Percentiles rank a stretch among this genome's conserved stretches.
These are phyloP conservation scores for Podila epigama DNA, from an alignment of 192 early-diverging fungal genomes.

Conservation along the genomic window DNA sequence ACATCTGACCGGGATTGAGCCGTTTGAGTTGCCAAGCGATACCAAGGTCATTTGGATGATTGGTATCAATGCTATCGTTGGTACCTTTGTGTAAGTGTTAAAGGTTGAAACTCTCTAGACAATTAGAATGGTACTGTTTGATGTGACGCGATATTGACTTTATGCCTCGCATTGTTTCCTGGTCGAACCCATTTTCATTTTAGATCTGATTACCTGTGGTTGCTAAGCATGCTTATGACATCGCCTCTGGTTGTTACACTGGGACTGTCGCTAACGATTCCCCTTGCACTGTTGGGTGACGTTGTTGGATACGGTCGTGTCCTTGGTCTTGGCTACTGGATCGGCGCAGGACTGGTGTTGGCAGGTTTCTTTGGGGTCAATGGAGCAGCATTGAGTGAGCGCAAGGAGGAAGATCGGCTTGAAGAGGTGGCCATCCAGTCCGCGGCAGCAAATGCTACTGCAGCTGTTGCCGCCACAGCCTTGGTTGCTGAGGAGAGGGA, in stretches of 20 bases:
- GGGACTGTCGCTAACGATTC: slow-evolving; percentile 75
- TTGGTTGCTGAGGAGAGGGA: background rate
- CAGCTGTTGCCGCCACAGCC: background rate
- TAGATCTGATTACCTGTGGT: slow-evolving; percentile 83
- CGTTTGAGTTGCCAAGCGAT: slow-evolving; percentile 66
- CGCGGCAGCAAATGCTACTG: background rate
- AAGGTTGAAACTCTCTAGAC: background rate
- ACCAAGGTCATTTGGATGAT: slow-evolving; percentile 68
- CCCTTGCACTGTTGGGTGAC: slow-evolving; percentile 62
- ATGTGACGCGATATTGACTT: background rate
- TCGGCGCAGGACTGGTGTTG: slow-evolving; percentile 72
- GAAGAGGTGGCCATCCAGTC: slow-evolving; percentile 33
- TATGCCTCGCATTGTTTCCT: background rate
- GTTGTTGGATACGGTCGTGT: slow-evolving; percentile 66
- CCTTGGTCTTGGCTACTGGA: slow-evolving; percentile 60
- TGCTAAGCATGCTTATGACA: slow-evolving; percentile 80
- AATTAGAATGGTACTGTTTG: too few relatives aligned
- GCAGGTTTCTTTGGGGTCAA: slow-evolving; percentile 75
- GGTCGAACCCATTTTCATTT: background rate
- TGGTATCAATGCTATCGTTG: slow-evolving; percentile 74
- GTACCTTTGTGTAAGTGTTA: slow-evolving; percentile 72
- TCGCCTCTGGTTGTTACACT: slow-evolving; percentile 83
- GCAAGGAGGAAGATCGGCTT: slow-evolving; percentile 27
- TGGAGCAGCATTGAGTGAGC: slow-evolving; percentile 47
- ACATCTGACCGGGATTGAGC: slow-evolving; percentile 66